Evolutionary conservation across 1,139 yeast genomes (phyloP).

Genomic region (Geotrichum klebahnii): DNA sequence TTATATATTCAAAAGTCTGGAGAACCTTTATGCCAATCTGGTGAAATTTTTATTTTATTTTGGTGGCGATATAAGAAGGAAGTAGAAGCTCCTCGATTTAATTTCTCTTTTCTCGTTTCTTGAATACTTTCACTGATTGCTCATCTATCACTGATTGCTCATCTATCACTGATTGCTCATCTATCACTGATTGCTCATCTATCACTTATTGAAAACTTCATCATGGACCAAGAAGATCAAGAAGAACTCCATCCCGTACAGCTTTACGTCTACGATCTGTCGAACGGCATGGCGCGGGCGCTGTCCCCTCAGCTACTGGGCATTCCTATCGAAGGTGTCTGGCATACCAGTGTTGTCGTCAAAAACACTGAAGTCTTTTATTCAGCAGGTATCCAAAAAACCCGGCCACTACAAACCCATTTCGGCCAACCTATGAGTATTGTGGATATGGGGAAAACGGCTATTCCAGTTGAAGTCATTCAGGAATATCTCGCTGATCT

Average conservation of each 20-base stretch:
- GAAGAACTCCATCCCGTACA: constrained; percentile 40
- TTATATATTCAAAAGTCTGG: too few relatives aligned
- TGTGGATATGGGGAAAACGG: constrained; percentile 53
- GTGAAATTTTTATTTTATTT: too few relatives aligned
- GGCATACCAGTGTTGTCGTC: constrained; percentile 60
- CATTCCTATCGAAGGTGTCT: constrained; percentile 52
- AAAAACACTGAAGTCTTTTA: constrained; percentile 56
- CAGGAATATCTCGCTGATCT: constrained; percentile 53
- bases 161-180: too few relatives aligned
- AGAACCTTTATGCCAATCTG: too few relatives aligned
- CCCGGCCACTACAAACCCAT: constrained; percentile 53
- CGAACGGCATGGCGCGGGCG: constrained; percentile 45
- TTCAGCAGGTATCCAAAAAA: constrained; percentile 55
- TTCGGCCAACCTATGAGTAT: constrained; percentile 57
- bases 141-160: too few relatives aligned
- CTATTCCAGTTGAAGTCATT: constrained; percentile 50
- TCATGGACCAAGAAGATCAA: not conserved
- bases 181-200: too few relatives aligned
- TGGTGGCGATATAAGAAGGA: too few relatives aligned
- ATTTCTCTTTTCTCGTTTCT: too few relatives aligned
- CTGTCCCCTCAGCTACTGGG: constrained; percentile 37
- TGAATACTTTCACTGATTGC: too few relatives aligned
- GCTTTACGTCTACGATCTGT: constrained; percentile 63
- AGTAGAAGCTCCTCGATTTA: too few relatives aligned
- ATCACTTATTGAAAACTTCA: too few relatives aligned